These are phyloP conservation scores for Penicillium diatomitis DNA, from an alignment of 495 filamentous ascomycete species.

Conservation along the genomic window DNA sequence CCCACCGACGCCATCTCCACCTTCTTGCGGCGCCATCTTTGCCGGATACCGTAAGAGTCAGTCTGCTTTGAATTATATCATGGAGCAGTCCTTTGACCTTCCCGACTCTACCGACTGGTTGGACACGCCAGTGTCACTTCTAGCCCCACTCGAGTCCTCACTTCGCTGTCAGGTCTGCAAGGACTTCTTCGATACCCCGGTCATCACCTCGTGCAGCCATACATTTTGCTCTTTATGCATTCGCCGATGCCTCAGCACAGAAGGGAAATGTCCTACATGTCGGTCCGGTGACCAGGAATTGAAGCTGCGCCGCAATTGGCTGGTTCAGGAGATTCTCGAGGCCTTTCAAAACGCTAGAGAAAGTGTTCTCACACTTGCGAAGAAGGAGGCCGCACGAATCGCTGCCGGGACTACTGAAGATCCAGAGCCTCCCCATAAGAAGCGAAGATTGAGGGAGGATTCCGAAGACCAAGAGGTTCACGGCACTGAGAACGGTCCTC, in stretches of 20 bases:
- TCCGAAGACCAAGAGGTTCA: conserved; percentile 8
- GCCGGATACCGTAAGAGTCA: not conserved
- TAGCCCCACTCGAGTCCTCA: conserved; percentile 71
- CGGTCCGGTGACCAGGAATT: conserved; percentile 67
- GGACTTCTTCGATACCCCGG: conserved; percentile 87
- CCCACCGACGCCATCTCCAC: conserved; percentile 2
- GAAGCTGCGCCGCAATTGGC: conserved; percentile 74
- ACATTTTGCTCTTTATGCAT: conserved; percentile 98
- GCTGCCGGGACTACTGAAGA: conserved; percentile 6
- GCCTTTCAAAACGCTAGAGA: conserved; percentile 59
- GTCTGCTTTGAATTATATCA: conserved; percentile 5
- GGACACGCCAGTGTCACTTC: conserved; percentile 59
- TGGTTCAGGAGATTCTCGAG: conserved; percentile 75
- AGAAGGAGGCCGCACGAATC: conserved; percentile 19
- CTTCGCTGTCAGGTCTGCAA: conserved; percentile 96
- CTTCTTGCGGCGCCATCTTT: conserved; percentile 3
- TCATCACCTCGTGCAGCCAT: conserved; percentile 90
- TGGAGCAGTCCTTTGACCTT: conserved; percentile 51
- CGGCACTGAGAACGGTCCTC: conserved; percentile 8
- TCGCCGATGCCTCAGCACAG: conserved; percentile 66
- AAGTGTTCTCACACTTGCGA: conserved; percentile 52
- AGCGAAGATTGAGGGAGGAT: conserved; percentile 32
- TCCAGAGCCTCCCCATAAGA: conserved; percentile 28
- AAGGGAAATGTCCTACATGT: conserved; percentile 82
- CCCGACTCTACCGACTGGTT: conserved; percentile 93